phyloP scores from a whole-genome alignment of 495 filamentous ascomycete species.

The Cudoniella acicularis region DNA sequence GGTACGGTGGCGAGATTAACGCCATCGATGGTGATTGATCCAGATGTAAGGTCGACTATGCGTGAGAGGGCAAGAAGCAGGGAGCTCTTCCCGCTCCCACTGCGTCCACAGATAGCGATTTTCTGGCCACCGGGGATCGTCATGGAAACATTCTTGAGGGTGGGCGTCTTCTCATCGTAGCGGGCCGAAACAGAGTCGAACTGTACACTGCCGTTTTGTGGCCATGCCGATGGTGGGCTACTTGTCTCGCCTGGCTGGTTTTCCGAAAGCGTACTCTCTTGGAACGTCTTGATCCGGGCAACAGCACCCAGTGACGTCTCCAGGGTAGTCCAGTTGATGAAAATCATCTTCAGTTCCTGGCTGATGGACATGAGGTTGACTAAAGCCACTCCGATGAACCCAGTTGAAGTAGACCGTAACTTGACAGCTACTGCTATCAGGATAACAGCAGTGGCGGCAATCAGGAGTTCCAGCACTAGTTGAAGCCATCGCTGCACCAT shows the following conservation, averaged over 20 bases:
- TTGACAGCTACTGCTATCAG: constrained; percentile 29
- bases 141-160: constrained; percentile 20
- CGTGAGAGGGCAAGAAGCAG: constrained; percentile 34
- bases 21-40: constrained; percentile 32
- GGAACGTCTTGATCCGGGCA: constrained; percentile 27
- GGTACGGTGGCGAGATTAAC: constrained; percentile 30
- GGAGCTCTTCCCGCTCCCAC: constrained; percentile 35
- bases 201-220: constrained; percentile 38
- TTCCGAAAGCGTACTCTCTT: constrained; percentile 16
- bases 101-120: constrained; percentile 34
- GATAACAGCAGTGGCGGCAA: constrained; percentile 33
- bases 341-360: neutral
- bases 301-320: constrained; percentile 40
- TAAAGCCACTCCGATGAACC: constrained; percentile 3
- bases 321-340: constrained; percentile 31
- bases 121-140: constrained; percentile 66
- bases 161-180: constrained; percentile 43
- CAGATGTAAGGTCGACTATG: constrained; percentile 29
- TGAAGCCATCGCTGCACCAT: constrained; percentile 42
- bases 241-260: constrained; percentile 14
- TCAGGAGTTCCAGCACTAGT: constrained; percentile 34
- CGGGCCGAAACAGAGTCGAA: no score
- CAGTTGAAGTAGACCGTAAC: constrained; percentile 26
- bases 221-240: constrained; percentile 27
- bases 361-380: constrained; percentile 52